Conservation (phyloP, 805 yeast species). For the Nakazawaea sp. region DNA sequence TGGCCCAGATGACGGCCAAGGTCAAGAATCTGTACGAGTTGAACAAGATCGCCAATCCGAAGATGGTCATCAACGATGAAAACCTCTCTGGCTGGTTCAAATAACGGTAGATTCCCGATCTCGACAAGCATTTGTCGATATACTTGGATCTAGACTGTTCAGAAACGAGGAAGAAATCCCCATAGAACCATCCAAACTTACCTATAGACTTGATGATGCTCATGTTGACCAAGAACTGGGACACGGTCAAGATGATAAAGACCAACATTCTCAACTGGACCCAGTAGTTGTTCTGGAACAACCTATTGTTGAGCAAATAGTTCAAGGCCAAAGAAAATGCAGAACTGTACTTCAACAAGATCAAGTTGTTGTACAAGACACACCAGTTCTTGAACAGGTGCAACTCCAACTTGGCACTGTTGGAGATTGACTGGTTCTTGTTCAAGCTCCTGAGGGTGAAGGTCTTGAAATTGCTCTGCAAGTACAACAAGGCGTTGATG, state of each 20-base stretch:
- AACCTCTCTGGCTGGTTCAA: constrained; percentile 78
- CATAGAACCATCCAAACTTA: constrained; percentile 86
- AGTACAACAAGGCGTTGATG: constrained; percentile 42
- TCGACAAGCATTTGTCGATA: constrained; percentile 36
- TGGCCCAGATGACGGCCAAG: constrained; percentile 59
- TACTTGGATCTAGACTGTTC: constrained; percentile 28
- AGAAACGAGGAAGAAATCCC: constrained; percentile 65
- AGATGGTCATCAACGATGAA: constrained; percentile 70
- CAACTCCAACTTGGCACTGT: constrained; percentile 11
- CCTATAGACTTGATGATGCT: constrained; percentile 70
- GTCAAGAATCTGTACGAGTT: constrained; percentile 41
- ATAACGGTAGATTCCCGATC: constrained; percentile 77
- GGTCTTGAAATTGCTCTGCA: constrained; percentile 53
- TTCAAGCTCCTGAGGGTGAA: constrained; percentile 56
- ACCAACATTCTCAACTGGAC: constrained; percentile 47
- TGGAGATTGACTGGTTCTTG: constrained; percentile 42
- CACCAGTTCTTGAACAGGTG: constrained; percentile 68
- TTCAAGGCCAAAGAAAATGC: constrained; percentile 12
- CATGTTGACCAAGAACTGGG: constrained; percentile 64
- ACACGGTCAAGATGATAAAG: constrained; percentile 45
- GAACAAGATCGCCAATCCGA: constrained; percentile 64
- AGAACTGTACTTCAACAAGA: constrained; percentile 12
- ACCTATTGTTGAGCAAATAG: constrained; percentile 13
- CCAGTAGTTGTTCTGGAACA: constrained; percentile 28
- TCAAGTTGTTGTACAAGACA: constrained; percentile 36